Evolutionary conservation across 1,284 basidiomycete species (phyloP), one percentile per base, ranked within the genome.

Genomic region (Schizophyllum commune): DNA sequence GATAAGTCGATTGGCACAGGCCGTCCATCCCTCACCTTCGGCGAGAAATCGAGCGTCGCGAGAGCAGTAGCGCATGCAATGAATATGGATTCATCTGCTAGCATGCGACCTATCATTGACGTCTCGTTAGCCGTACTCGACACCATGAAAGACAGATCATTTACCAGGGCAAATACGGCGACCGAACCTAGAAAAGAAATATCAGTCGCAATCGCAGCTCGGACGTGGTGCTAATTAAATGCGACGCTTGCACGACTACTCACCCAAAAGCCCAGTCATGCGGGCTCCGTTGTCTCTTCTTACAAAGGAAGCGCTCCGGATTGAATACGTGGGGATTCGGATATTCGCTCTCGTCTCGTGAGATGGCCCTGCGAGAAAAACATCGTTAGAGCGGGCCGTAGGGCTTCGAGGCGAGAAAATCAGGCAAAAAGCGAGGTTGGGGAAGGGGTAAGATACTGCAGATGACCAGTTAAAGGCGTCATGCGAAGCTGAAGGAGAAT

Each of bases 231-330:
- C n/a, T n/a, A n/a, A n/a, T n/a, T n/a, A n/a, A n/a, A n/a, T n/a
- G n/a, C n/a, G n/a, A n/a, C n/a, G n/a, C n/a, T n/a, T n/a, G n/a
- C n/a, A n/a, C n/a, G n/a, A 53, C 51, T 6, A 22, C 67, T 39
- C 59, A 68, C 2, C 67, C 66, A 55, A 65, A 67, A 1, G 63
- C 6, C 5, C 58, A 64, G 33, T 64, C 62, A 17, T 59, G 22
- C 2, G 66, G 66, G 59, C 67, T 65, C 13, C n/a, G n/a, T 32
- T 61, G 59, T 1, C 20, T 57, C 6, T 58, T 52, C 4, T 55
- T 59, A 21, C 56, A 61, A 7, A 68, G 51, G 52, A 62, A 68
- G 3, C 66, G 63, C 34, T 66, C 64, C 0, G 67, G 66, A n/a
- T 51, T 52, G 56, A 68, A 68, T 2, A 21, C 21, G 8, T 65